phyloP scores from a whole-genome alignment of 139 green algal species.

The Monoraphidium neglectum region DNA sequence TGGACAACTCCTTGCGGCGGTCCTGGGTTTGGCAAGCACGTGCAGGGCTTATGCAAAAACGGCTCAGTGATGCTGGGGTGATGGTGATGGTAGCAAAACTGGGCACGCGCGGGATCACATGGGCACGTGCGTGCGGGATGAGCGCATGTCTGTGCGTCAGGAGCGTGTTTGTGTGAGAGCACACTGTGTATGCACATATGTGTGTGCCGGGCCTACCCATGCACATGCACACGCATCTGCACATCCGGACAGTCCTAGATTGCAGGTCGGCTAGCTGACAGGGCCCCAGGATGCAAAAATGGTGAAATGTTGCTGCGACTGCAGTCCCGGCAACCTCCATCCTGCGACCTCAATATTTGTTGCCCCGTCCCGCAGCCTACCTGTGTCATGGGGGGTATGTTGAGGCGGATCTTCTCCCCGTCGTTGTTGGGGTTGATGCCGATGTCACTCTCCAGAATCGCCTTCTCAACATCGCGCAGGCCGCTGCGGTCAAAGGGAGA shows the following conservation, averaged over 20 bases:
- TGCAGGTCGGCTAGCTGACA: background rate
- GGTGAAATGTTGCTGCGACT: background rate
- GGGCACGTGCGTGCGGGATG: no score
- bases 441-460: slow-evolving; percentile 79
- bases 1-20: slow-evolving; percentile 90
- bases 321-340: no score
- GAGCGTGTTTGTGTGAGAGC: no score
- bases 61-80: no score
- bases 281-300: background rate
- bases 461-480: slow-evolving; percentile 79
- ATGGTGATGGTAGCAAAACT: no score
- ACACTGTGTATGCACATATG: no score
- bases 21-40: slow-evolving; percentile 66
- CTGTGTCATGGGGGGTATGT: slow-evolving; percentile 89
- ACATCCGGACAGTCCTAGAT: background rate
- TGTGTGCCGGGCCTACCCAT: no score
- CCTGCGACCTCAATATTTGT: no score
- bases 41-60: no score
- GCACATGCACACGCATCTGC: background rate
- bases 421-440: slow-evolving; percentile 96
- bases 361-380: slow-evolving; percentile 34
- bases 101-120: no score
- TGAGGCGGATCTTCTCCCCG: slow-evolving; percentile 90
- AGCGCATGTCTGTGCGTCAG: no score
- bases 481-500: slow-evolving; percentile 88